Evolutionary conservation across 768 basidiomycete species (phyloP).

Genomic region (Boletus subparvulus): DNA sequence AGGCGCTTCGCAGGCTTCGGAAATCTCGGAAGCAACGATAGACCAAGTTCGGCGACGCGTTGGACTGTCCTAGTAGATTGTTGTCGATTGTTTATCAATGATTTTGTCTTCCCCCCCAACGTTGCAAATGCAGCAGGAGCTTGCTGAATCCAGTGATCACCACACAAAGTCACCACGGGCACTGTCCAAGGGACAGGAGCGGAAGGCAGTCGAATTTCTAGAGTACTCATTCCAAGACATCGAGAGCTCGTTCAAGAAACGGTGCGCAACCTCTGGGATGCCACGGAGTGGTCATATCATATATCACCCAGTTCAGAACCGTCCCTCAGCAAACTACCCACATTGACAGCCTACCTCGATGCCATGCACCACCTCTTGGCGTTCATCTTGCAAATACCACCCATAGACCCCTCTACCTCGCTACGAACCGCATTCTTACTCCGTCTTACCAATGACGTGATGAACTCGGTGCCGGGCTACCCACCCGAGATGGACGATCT

Average conservation of each 20-base stretch:
- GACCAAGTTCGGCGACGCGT: conserved; percentile 54
- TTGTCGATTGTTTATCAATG: conserved; percentile 21
- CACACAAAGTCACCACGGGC: conserved; percentile 20
- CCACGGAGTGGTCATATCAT: background rate
- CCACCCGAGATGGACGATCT: conserved; percentile 44
- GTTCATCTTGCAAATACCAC: conserved; percentile 72
- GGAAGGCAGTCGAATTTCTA: conserved; percentile 60
- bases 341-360: conserved; percentile 58
- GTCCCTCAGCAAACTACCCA: conserved; percentile 51
- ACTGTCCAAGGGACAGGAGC: conserved; percentile 58
- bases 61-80: conserved; percentile 45
- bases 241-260: conserved; percentile 71
- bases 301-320: conserved; percentile 25
- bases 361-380: conserved; percentile 56
- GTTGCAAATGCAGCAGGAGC: background rate
- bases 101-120: background rate
- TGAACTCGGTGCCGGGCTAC: conserved; percentile 64
- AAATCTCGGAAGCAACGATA: conserved; percentile 63
- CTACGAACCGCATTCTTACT: conserved; percentile 69
- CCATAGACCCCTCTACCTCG: conserved; percentile 65
- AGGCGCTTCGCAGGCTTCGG: conserved; percentile 64
- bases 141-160: background rate
- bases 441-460: conserved; percentile 65
- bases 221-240: conserved; percentile 65
- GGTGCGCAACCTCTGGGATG: conserved; percentile 44